Evolutionary conservation across 129 eudicot genomes (phyloP).

Genomic region (Pittosporum tobira): DNA sequence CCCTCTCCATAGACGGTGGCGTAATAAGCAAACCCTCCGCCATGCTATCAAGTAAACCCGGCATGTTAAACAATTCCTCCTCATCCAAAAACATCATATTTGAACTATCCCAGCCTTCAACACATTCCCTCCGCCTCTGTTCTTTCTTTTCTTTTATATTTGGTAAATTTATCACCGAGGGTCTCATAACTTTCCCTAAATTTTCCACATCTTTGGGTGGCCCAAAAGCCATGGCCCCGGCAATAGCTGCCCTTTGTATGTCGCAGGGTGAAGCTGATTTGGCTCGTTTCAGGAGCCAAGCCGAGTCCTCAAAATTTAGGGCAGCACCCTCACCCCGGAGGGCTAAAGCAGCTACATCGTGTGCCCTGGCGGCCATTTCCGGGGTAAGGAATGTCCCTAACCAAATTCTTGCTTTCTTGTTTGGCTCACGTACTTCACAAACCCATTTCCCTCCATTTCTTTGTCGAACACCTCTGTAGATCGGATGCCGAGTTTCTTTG

Average conservation of each 20-base stretch:
- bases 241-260: constrained; percentile 15
- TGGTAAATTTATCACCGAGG: neutral
- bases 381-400: constrained; percentile 23
- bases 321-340: constrained; percentile 14
- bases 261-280: constrained; percentile 16
- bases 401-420: constrained; percentile 28
- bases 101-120: neutral
- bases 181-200: neutral
- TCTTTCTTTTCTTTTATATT: neutral
- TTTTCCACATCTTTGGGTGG: neutral
- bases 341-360: constrained; percentile 25
- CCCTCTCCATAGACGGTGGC: constrained; percentile 28
- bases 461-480: constrained; percentile 26
- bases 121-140: neutral
- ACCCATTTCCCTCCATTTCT: constrained; percentile 23
- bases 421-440: constrained; percentile 20
- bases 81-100: constrained; percentile 17
- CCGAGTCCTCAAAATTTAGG: constrained; percentile 22
- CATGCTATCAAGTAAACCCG: constrained; percentile 30
- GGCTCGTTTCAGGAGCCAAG: constrained; percentile 12
- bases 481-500: constrained; percentile 34
- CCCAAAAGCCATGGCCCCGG: constrained; percentile 9
- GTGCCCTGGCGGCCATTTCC: constrained; percentile 25
- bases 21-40: constrained; percentile 38
- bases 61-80: constrained; percentile 32